These are phyloP conservation scores for Dentipellis fragilis DNA, from an alignment of 768 basidiomycete genomes.

Conservation along the genomic window DNA sequence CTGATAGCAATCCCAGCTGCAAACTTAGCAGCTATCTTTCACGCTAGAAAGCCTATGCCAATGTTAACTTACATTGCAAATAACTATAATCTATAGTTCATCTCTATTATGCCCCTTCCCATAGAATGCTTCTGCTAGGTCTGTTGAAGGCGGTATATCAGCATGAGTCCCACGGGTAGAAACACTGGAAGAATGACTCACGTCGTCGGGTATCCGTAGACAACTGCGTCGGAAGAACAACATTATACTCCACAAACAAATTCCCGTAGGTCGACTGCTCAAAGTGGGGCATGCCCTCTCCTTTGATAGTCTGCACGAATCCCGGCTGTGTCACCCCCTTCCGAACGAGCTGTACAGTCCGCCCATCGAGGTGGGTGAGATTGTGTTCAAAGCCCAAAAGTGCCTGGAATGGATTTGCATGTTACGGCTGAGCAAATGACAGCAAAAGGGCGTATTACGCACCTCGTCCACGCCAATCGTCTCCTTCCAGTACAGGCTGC, in stretches of 20 bases:
- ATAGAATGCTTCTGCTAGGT: slow-evolving; percentile 13
- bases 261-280: slow-evolving; percentile 55
- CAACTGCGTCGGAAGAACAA: slow-evolving; percentile 75
- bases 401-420: slow-evolving; percentile 40
- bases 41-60: background rate
- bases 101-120: slow-evolving; percentile 8
- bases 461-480: slow-evolving; percentile 90
- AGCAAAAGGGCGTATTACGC: background rate
- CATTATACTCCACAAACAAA: slow-evolving; percentile 87
- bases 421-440: background rate
- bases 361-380: slow-evolving; percentile 87
- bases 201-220: slow-evolving; percentile 59
- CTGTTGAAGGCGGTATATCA: background rate
- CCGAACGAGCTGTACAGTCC: slow-evolving; percentile 57
- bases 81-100: slow-evolving; percentile 13
- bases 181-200: slow-evolving; percentile 35
- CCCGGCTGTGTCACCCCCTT: slow-evolving; percentile 89
- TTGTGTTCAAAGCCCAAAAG: slow-evolving; percentile 94
- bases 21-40: too few relatives aligned
- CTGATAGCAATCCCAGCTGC: too few relatives aligned
- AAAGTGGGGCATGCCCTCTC: slow-evolving; percentile 83
- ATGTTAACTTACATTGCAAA: slow-evolving; percentile 2
- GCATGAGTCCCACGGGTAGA: background rate
- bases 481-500: slow-evolving; percentile 85
- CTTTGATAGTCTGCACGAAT: slow-evolving; percentile 75